Conservation (phyloP, 176 grass and related monocot species). For the Oryza meyeriana region DNA sequence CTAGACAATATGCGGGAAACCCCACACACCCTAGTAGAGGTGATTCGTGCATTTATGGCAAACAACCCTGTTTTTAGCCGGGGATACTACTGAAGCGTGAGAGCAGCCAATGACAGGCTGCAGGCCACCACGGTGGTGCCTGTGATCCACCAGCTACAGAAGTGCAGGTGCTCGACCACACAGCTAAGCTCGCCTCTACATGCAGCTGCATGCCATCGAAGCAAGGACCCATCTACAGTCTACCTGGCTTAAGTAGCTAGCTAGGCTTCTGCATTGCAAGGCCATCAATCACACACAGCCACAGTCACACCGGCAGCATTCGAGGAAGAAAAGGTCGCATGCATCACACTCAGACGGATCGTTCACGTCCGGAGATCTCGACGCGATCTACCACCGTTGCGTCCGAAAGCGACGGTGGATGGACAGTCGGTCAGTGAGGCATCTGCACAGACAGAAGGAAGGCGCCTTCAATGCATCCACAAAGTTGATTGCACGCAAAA, state of each 20-base stretch:
- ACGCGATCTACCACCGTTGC: background rate
- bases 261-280: background rate
- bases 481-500: background rate
- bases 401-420: background rate
- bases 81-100: too few species aligned
- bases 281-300: too few species aligned
- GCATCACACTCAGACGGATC: background rate
- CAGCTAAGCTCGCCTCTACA: background rate
- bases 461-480: background rate
- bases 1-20: too few species aligned
- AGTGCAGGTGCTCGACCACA: background rate
- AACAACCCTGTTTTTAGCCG: too few species aligned
- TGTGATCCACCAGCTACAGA: background rate
- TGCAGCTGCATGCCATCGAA: background rate
- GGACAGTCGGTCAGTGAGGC: background rate
- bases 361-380: conserved; percentile 1
- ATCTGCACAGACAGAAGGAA: background rate
- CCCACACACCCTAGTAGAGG: too few species aligned
- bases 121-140: too few species aligned
- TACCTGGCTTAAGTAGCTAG: background rate
- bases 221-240: background rate
- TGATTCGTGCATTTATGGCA: too few species aligned
- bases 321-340: background rate
- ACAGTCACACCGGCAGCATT: too few species aligned
- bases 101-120: too few species aligned